phyloP scores from a whole-genome alignment of 2,329 filamentous ascomycete genomes.

The Leptographium radiaticola region DNA sequence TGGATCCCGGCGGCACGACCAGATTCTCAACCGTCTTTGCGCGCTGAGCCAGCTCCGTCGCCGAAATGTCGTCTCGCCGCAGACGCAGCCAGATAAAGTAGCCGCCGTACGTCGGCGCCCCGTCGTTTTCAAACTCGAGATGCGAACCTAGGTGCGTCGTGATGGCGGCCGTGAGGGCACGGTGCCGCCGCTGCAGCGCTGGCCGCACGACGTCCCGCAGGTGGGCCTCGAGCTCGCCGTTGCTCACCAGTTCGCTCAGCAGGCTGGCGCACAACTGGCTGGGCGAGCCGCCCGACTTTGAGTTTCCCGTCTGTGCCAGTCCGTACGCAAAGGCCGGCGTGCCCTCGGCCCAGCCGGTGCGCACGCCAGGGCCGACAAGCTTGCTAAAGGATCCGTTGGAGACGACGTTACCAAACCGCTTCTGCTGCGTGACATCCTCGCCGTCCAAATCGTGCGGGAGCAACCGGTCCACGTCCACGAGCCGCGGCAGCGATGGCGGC shows the following conservation, averaged over 20 bases:
- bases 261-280: conserved; percentile 34
- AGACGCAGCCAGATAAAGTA: conserved; percentile 77
- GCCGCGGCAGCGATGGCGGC: conserved; percentile 44
- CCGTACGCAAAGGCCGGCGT: conserved; percentile 41
- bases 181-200: conserved; percentile 32
- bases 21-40: conserved; percentile 52
- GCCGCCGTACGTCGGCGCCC: conserved; percentile 51
- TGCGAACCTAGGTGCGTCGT: conserved; percentile 34
- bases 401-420: conserved; percentile 59
- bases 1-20: conserved; percentile 51
- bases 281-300: conserved; percentile 44
- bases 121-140: conserved; percentile 8
- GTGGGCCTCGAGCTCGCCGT: conserved; percentile 30
- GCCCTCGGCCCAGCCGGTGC: conserved; percentile 82
- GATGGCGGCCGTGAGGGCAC: conserved; percentile 46
- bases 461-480: conserved; percentile 65
- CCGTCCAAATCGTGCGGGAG: conserved; percentile 29
- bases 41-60: conserved; percentile 39
- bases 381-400: conserved; percentile 91
- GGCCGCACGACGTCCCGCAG: conserved; percentile 30
- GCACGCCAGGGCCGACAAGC: conserved; percentile 64
- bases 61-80: conserved; percentile 33
- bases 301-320: conserved; percentile 38
- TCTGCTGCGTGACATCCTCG: conserved; percentile 30
- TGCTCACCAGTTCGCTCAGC: conserved; percentile 33